phyloP scores from a whole-genome alignment of 306 rosid genomes.

The Hylodesmum podocarpum region DNA sequence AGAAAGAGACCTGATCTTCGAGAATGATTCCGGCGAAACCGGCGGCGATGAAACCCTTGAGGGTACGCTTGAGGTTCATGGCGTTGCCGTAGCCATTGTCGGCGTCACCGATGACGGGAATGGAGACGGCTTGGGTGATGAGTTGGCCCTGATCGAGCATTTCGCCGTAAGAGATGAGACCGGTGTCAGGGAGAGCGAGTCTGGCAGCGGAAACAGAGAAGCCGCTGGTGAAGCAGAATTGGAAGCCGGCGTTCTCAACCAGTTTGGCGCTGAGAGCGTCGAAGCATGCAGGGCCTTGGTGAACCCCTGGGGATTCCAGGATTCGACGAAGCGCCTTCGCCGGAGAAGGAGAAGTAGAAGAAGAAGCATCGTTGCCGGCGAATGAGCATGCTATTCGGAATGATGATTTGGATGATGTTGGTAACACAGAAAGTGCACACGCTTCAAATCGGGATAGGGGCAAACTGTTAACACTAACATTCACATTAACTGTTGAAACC shows the following conservation, averaged over 20 bases:
- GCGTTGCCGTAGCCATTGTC: slow-evolving; percentile 92
- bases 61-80: slow-evolving; percentile 85
- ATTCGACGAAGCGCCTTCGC: slow-evolving; percentile 62
- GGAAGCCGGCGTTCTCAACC: slow-evolving; percentile 73
- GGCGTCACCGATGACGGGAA: slow-evolving; percentile 88
- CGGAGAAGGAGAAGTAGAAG: neutral
- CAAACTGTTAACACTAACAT: neutral
- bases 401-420: neutral
- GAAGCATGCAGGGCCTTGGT: slow-evolving; percentile 91
- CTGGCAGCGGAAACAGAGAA: slow-evolving; percentile 52
- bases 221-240: slow-evolving; percentile 75
- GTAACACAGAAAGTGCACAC: neutral
- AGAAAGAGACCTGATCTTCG: slow-evolving; percentile 64
- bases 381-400: neutral
- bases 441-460: neutral
- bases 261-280: slow-evolving; percentile 92
- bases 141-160: slow-evolving; percentile 76
- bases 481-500: neutral
- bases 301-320: slow-evolving; percentile 74
- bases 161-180: slow-evolving; percentile 82
- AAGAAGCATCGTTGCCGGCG: neutral
- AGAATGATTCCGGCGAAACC: slow-evolving; percentile 86
- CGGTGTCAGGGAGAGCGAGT: slow-evolving; percentile 80
- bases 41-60: slow-evolving; percentile 73
- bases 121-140: slow-evolving; percentile 66